Base-by-base conservation (phyloP, 1,139 yeast genomes). In the Geotrichum bryndzae region DNA sequence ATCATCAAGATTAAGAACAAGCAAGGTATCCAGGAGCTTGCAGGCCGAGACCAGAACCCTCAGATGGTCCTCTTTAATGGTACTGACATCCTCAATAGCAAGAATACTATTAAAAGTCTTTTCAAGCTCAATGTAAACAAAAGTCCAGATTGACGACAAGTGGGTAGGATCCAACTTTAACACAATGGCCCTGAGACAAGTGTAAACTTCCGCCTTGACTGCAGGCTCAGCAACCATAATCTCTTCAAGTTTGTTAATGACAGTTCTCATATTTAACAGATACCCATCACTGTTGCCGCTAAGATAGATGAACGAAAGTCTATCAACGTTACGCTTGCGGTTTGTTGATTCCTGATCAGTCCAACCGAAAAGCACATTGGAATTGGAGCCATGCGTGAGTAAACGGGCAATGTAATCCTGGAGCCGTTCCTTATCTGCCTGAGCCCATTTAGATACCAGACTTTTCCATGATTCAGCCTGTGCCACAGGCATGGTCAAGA, bases 11-110 rank as follows among this genome's bases (percentile, higher is more conserved):
- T 85, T 83, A 59, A 90, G 69, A 10, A 88, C 77, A 29, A 92
- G 73, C 31, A 91, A 72, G 53, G 88, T 81, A 72, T 94, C 99
- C 56, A 94, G 77, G 27, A 94, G 77, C 72, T 91, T 92, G 69
- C 91, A 87, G 0, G 87, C 88, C 61, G 82, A 82, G n/a, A 72
- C 65, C 11, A 74, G 56, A 3, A 70, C 63, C 22, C 63, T 63
- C 35, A 69, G 58, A 46, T 64, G 61, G 25, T 83, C 82, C 6
- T 81, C 77, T 1, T 73, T 73, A 4, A 76, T 74, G 0, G 72
- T 71, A 51, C 77, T 74, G 23, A 79, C 78, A 1, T 72, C 66
- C 15, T 67, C 63, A 1, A 56, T 72, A 7, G 48, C 73, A 59
- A 77, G 68, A 56, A 83, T 68, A 31, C 76, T 74, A 54, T 77